These are phyloP conservation scores for Saturnispora halmiae DNA, from an alignment of 805 yeast species.

Conservation along the genomic window DNA sequence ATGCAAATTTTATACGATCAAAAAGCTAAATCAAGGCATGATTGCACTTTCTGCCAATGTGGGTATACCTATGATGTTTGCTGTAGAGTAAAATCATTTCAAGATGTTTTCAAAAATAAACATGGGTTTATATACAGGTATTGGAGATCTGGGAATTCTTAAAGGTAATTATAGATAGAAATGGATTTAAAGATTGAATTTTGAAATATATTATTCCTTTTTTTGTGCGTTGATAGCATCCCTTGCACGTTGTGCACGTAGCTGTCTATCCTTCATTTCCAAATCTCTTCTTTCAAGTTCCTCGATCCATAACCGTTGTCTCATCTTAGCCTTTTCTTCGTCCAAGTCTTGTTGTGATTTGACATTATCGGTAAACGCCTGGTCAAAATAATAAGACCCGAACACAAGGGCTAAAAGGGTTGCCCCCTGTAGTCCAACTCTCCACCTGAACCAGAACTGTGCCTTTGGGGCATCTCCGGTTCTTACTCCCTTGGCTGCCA, in stretches of 20 bases:
- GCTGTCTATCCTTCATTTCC: constrained; percentile 56
- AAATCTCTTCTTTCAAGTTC: constrained; percentile 82
- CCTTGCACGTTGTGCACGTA: constrained; percentile 57
- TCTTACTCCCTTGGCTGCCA: constrained; percentile 71
- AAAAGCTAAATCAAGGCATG: too few species aligned
- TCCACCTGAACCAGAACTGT: constrained; percentile 80
- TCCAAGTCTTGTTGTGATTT: constrained; percentile 54
- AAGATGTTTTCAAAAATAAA: too few species aligned
- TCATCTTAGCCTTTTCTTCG: constrained; percentile 69
- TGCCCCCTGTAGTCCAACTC: constrained; percentile 79
- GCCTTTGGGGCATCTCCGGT: constrained; percentile 67
- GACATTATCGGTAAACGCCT: constrained; percentile 33
- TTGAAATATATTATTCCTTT: not conserved
- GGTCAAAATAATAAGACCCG: constrained; percentile 66
- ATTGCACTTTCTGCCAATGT: too few species aligned
- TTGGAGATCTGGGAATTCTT: too few species aligned
- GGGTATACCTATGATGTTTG: too few species aligned
- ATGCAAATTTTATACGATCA: too few species aligned
- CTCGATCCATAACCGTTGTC: constrained; percentile 84
- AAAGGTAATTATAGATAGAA: too few species aligned
- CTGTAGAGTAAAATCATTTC: too few species aligned
- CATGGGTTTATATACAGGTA: too few species aligned
- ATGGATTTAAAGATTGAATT: too few species aligned
- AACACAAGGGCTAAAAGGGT: constrained; percentile 75
- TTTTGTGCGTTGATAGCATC: constrained; percentile 15